Evolutionary conservation across 305 asterid species (phyloP).

Genomic region (Fraxinus ornus): DNA sequence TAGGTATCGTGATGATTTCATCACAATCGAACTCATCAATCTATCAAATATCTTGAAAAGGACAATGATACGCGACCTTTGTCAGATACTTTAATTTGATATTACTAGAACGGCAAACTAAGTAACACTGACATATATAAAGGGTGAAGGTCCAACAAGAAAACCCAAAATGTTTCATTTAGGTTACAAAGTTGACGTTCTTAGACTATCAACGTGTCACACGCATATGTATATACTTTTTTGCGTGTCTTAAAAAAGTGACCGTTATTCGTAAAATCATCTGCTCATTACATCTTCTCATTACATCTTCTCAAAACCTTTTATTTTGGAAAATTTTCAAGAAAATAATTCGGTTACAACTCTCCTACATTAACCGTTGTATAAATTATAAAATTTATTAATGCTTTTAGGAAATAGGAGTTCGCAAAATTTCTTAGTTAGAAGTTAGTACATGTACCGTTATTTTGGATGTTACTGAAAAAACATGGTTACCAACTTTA

Average conservation of each 20-base stretch:
- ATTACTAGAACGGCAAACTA: not conserved
- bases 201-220: not conserved
- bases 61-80: not conserved
- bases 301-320: not conserved
- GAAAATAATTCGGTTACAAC: not conserved
- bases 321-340: not conserved
- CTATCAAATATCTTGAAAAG: no score
- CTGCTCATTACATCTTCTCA: not conserved
- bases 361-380: not conserved
- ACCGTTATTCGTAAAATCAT: not conserved
- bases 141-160: not conserved
- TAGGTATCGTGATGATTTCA: not conserved
- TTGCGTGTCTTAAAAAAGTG: not conserved
- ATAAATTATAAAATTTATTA: no score
- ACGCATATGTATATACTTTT: not conserved
- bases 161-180: not conserved
- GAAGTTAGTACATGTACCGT: no score
- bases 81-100: not conserved
- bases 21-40: not conserved
- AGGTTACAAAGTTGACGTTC: not conserved
- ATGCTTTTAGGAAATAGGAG: not conserved
- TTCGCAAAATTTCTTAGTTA: no score
- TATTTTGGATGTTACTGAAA: no score
- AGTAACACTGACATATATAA: no score
- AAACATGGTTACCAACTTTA: not conserved